phyloP scores from a whole-genome alignment of 805 yeast species.

The Schwanniomyces sp. region DNA sequence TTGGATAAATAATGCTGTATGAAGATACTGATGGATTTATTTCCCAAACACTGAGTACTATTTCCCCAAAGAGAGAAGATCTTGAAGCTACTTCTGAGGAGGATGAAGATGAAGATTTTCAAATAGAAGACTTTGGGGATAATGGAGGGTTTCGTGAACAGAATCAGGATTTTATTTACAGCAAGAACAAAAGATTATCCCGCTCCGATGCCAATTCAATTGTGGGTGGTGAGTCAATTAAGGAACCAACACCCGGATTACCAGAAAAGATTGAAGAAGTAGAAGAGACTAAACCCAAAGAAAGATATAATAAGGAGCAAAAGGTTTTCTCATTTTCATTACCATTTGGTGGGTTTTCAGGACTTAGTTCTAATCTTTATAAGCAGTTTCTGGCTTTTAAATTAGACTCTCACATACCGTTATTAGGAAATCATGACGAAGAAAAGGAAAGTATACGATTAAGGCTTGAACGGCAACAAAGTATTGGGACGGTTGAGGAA shows the following conservation, averaged over 20 bases:
- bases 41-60: not conserved
- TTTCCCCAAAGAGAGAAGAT: not conserved
- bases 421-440: slow-evolving; percentile 10
- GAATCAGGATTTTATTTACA: not conserved
- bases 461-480: slow-evolving; percentile 52
- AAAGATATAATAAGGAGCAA: slow-evolving; percentile 20
- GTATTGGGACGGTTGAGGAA: slow-evolving; percentile 64
- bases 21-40: not conserved
- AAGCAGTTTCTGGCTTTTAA: slow-evolving; percentile 22
- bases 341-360: slow-evolving; percentile 52
- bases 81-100: not conserved
- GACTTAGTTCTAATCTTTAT: slow-evolving; percentile 24
- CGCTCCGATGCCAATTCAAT: slow-evolving; percentile 43
- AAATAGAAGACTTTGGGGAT: slow-evolving; percentile 2
- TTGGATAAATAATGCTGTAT: not conserved
- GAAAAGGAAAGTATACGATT: slow-evolving; percentile 31
- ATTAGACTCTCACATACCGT: slow-evolving; percentile 22
- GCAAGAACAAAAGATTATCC: slow-evolving; percentile 12
- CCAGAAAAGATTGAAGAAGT: slow-evolving; percentile 14
- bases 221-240: slow-evolving; percentile 50
- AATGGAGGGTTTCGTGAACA: not conserved
- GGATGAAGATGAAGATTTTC: not conserved
- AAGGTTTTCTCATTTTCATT: slow-evolving; percentile 57
- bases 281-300: slow-evolving; percentile 6
- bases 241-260: slow-evolving; percentile 10